Conservation (phyloP, 371 early-diverging fungal species). For the Synchytrium microbalum region DNA sequence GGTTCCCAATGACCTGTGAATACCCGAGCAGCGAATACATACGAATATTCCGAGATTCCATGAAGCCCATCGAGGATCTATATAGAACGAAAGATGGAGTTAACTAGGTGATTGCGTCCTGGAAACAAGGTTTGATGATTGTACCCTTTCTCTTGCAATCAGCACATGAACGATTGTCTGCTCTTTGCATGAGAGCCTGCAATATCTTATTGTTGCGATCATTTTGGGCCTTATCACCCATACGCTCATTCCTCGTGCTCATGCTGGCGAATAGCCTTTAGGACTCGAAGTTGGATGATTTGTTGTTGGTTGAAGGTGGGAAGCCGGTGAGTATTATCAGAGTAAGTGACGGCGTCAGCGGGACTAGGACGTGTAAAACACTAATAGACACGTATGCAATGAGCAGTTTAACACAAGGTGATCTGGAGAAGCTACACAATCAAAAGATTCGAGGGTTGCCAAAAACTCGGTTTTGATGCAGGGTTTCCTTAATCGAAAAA, state of each 20-base stretch:
- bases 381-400: too few species aligned
- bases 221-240: conserved; percentile 61
- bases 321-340: too few species aligned
- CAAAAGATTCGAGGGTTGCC: too few species aligned
- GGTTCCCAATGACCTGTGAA: conserved; percentile 88
- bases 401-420: too few species aligned
- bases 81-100: background rate
- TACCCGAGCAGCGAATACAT: conserved; percentile 87
- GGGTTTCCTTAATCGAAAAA: too few species aligned
- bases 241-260: conserved; percentile 66
- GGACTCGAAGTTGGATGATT: too few species aligned
- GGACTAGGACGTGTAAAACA: too few species aligned
- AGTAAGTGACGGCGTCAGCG: too few species aligned
- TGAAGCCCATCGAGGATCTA: conserved; percentile 94
- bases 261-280: too few species aligned
- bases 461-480: too few species aligned
- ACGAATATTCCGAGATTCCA: conserved; percentile 88
- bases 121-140: background rate
- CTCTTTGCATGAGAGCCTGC: conserved; percentile 60
- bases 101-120: background rate
- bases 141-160: conserved; percentile 76
- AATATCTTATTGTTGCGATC: conserved; percentile 62
- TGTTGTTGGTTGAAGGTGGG: too few species aligned
- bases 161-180: conserved; percentile 69
- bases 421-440: too few species aligned